These are phyloP conservation scores for Rosa persica DNA, from an alignment of 306 rosid genomes.

Conservation along the genomic window DNA sequence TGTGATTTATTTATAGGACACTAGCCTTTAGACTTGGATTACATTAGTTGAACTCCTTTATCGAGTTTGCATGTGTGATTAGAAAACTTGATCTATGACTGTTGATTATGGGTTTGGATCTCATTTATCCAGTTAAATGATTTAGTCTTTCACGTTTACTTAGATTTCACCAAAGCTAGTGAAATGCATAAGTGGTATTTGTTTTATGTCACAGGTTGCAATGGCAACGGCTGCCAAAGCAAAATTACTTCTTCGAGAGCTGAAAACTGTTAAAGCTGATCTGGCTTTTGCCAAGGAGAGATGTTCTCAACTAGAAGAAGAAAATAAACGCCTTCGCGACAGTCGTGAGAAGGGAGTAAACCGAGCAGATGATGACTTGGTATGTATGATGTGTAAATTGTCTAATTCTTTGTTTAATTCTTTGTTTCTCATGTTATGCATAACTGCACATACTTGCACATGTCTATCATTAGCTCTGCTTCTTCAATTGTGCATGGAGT, in stretches of 20 bases:
- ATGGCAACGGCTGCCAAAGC: conserved; percentile 99
- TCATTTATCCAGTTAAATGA: neutral
- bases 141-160: neutral
- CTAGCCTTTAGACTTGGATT: neutral
- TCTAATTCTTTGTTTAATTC: neutral
- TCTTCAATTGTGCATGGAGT: neutral
- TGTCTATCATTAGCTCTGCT: neutral
- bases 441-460: no score
- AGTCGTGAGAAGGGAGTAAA: conserved; percentile 70
- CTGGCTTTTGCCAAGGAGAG: conserved; percentile 88
- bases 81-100: neutral
- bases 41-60: neutral
- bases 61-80: neutral
- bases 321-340: conserved; percentile 77
- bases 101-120: neutral
- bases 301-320: conserved; percentile 94
- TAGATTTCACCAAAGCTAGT: conserved; percentile 11
- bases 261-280: conserved; percentile 92
- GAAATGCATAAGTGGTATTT: conserved; percentile 32
- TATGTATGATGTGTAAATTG: conserved; percentile 25
- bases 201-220: conserved; percentile 63
- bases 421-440: neutral
- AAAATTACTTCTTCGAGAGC: conserved; percentile 86
- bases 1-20: neutral
- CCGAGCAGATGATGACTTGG: conserved; percentile 90